A percentile compares a stretch with the other conserved stretches of the same genome.
Evolutionary conservation across 495 filamentous ascomycete genomes (phyloP).

Genomic region (Neurospora terricola): DNA sequence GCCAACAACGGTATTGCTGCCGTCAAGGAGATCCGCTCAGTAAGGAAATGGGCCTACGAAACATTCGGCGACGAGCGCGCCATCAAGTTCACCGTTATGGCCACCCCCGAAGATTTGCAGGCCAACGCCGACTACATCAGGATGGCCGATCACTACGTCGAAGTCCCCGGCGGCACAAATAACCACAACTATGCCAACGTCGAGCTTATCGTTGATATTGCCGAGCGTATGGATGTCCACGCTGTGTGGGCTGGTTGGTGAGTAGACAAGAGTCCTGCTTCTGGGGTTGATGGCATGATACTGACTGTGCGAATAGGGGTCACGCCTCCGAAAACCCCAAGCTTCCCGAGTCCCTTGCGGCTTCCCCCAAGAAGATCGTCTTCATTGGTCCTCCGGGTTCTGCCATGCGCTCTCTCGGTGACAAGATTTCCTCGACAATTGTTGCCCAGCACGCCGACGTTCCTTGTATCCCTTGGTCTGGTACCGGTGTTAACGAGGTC

Average conservation of each 20-base stretch:
- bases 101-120: conserved; percentile 94
- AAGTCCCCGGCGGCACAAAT: conserved; percentile 98
- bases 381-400: conserved; percentile 98
- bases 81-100: conserved; percentile 99
- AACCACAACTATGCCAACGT: conserved; percentile 99
- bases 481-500: conserved; percentile 79
- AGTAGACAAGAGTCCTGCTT: conserved; percentile 20
- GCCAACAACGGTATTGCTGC: conserved; percentile 99
- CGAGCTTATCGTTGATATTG: conserved; percentile 96
- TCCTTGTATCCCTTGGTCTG: conserved; percentile 98
- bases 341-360: conserved; percentile 88
- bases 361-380: conserved; percentile 94
- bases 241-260: conserved; percentile 99
- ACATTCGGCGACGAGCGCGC: conserved; percentile 96
- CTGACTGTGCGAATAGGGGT: conserved; percentile 49
- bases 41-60: conserved; percentile 99
- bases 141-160: conserved; percentile 99
- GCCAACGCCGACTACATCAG: conserved; percentile 99
- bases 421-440: conserved; percentile 99
- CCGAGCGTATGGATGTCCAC: conserved; percentile 97
- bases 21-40: conserved; percentile 96
- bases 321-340: conserved; percentile 98
- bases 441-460: conserved; percentile 96
- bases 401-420: conserved; percentile 95
- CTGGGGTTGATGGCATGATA: not conserved